Percentiles rank a stretch among this genome's conserved stretches.
Conservation (phyloP, 192 early-diverging fungal genomes). For the Podila horticola region DNA sequence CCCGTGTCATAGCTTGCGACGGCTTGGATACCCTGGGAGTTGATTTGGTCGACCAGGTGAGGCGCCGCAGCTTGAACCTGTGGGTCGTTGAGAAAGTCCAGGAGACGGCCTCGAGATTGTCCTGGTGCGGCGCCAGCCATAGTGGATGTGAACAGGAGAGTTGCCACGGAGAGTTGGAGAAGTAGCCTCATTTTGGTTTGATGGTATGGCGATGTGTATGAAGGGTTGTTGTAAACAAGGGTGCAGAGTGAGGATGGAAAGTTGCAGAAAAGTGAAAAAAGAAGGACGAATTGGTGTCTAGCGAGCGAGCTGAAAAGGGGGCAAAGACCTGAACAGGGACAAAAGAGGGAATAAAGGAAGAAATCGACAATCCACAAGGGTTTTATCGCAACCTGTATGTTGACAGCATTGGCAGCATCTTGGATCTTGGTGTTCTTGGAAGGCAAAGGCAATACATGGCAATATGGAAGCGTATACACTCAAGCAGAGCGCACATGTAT, state of each 20-base stretch:
- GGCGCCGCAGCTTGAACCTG: slow-evolving; percentile 18
- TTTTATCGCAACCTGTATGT: too few relatives aligned
- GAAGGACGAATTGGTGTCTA: too few relatives aligned
- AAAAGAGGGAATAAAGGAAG: too few relatives aligned
- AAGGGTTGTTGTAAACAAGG: not conserved
- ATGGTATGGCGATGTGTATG: not conserved
- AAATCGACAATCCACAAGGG: too few relatives aligned
- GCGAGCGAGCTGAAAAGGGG: too few relatives aligned
- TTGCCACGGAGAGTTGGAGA: slow-evolving; percentile 38
- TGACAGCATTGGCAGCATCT: too few relatives aligned
- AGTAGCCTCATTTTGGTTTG: slow-evolving; percentile 25
- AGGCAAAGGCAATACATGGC: too few relatives aligned
- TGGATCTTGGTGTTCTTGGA: too few relatives aligned
- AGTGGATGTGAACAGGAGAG: slow-evolving; percentile 17
- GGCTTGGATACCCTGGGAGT: slow-evolving; percentile 22
- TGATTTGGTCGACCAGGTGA: slow-evolving; percentile 34
- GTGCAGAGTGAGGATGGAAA: not conserved
- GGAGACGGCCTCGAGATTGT: not conserved
- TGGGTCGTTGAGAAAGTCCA: slow-evolving; percentile 22
- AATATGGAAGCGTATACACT: too few relatives aligned
- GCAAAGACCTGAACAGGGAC: too few relatives aligned
- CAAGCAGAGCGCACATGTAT: too few relatives aligned
- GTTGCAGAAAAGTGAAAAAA: too few relatives aligned
- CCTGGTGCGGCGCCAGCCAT: not conserved
- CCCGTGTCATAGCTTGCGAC: not conserved